Evolutionary conservation across 2,329 filamentous ascomycete genomes (phyloP).

Genomic region (Aspergillus sp.): DNA sequence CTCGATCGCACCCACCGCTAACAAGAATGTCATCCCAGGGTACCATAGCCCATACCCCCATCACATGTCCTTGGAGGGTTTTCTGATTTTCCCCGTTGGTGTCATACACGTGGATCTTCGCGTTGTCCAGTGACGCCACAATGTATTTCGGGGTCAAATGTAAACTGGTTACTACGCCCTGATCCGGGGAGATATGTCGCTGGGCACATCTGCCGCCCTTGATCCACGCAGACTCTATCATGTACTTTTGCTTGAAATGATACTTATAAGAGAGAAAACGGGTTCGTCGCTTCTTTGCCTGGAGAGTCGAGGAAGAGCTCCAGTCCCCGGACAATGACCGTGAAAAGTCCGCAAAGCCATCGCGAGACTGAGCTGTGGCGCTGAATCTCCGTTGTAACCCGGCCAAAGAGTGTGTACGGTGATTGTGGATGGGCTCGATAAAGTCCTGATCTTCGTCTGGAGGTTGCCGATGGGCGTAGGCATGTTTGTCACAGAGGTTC

Average conservation of each 20-base stretch:
- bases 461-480: slow-evolving; percentile 78
- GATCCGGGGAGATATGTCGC: slow-evolving; percentile 91
- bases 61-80: slow-evolving; percentile 91
- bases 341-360: slow-evolving; percentile 53
- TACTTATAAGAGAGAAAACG: slow-evolving; percentile 86
- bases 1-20: slow-evolving; percentile 93
- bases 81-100: slow-evolving; percentile 85
- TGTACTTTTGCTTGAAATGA: slow-evolving; percentile 96
- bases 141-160: slow-evolving; percentile 96
- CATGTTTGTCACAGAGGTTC: slow-evolving; percentile 93
- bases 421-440: slow-evolving; percentile 40
- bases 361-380: slow-evolving; percentile 46
- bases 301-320: slow-evolving; percentile 35
- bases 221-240: slow-evolving; percentile 96
- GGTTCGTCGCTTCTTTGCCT: slow-evolving; percentile 53
- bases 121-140: slow-evolving; percentile 95
- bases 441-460: slow-evolving; percentile 51
- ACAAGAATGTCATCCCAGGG: slow-evolving; percentile 95
- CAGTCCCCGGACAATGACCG: slow-evolving; percentile 40
- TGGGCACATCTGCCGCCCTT: slow-evolving; percentile 84
- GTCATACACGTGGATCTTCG: slow-evolving; percentile 97
- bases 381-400: slow-evolving; percentile 32
- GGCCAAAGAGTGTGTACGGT: slow-evolving; percentile 27
- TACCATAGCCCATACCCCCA: slow-evolving; percentile 99
- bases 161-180: slow-evolving; percentile 93